phyloP scores from a whole-genome alignment of 768 basidiomycete species.

The Flagelloscypha sp. region DNA sequence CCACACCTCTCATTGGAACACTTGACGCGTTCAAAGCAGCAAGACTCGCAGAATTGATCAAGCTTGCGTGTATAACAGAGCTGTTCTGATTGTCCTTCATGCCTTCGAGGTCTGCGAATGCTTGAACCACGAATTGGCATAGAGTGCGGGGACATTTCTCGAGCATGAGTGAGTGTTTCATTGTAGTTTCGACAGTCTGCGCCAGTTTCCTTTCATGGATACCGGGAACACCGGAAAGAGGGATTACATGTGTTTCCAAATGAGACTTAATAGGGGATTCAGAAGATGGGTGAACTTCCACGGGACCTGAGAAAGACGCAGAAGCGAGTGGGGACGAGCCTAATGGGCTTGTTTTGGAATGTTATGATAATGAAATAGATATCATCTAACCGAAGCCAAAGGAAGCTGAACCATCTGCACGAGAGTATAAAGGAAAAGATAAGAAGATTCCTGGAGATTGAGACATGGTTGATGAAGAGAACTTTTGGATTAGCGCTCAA shows the following conservation, averaged over 20 bases:
- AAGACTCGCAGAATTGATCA: slow-evolving; percentile 64
- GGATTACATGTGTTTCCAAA: slow-evolving; percentile 67
- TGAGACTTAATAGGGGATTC: slow-evolving; percentile 69
- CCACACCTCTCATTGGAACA: slow-evolving; percentile 66
- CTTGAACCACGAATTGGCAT: slow-evolving; percentile 72
- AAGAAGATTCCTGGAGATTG: too few relatives aligned
- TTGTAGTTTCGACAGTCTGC: slow-evolving; percentile 42
- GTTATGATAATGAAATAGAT: too few relatives aligned
- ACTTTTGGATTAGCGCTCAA: too few relatives aligned
- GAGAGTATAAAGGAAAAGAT: too few relatives aligned
- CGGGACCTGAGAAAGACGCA: slow-evolving; percentile 73
- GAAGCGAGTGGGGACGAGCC: slow-evolving; percentile 36
- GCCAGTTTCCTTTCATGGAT: slow-evolving; percentile 59
- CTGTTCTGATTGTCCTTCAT: slow-evolving; percentile 25
- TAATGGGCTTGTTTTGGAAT: slow-evolving; percentile 13
- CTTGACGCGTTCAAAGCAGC: slow-evolving; percentile 65
- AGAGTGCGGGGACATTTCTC: slow-evolving; percentile 57
- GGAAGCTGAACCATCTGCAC: slow-evolving; percentile 70
- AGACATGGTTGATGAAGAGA: too few relatives aligned
- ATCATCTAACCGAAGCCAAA: slow-evolving; percentile 50
- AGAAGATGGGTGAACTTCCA: slow-evolving; percentile 59
- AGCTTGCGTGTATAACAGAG: slow-evolving; percentile 50
- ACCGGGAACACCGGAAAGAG: slow-evolving; percentile 59
- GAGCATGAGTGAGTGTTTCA: slow-evolving; percentile 60
- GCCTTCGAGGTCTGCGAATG: slow-evolving; percentile 27